phyloP scores from a whole-genome alignment of 2,329 filamentous ascomycete species.

The Scytalidium lignicola region DNA sequence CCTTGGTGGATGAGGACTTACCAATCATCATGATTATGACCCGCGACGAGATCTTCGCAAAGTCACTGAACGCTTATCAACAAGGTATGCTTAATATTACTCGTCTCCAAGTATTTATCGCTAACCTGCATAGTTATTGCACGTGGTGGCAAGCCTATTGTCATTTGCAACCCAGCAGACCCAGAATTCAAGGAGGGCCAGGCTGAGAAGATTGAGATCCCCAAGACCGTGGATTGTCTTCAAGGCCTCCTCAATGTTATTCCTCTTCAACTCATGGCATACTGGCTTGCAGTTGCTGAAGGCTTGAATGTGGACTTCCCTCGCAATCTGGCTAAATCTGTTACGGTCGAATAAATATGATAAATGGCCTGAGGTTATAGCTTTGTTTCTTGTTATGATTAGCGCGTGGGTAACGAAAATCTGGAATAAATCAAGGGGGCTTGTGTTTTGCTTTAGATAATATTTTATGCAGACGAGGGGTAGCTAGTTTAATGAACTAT shows the following conservation, averaged over 20 bases:
- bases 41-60: slow-evolving; percentile 91
- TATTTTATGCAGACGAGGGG: not conserved
- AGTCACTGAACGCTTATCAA: slow-evolving; percentile 99
- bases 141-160: slow-evolving; percentile 90
- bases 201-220: slow-evolving; percentile 96
- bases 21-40: slow-evolving; percentile 99
- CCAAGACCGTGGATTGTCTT: slow-evolving; percentile 88
- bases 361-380: not conserved
- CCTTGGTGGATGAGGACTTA: slow-evolving; percentile 94
- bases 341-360: slow-evolving; percentile 80
- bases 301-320: slow-evolving; percentile 98
- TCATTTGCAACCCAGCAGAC: slow-evolving; percentile 92
- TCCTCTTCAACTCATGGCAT: slow-evolving; percentile 94
- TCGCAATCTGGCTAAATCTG: slow-evolving; percentile 96
- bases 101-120: slow-evolving; percentile 3
- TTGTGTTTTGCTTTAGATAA: not conserved
- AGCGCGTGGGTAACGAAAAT: not conserved
- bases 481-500: not conserved
- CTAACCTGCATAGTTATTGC: slow-evolving; percentile 68
- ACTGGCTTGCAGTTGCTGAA: slow-evolving; percentile 96
- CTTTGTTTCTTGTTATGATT: not conserved
- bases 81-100: slow-evolving; percentile 57
- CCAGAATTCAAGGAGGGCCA: slow-evolving; percentile 82
- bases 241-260: slow-evolving; percentile 98
- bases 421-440: not conserved